Percentiles rank a stretch among this genome's conserved stretches.
Evolutionary conservation across 768 basidiomycete species (phyloP).

Genomic region (Termitomyces titanicus): DNA sequence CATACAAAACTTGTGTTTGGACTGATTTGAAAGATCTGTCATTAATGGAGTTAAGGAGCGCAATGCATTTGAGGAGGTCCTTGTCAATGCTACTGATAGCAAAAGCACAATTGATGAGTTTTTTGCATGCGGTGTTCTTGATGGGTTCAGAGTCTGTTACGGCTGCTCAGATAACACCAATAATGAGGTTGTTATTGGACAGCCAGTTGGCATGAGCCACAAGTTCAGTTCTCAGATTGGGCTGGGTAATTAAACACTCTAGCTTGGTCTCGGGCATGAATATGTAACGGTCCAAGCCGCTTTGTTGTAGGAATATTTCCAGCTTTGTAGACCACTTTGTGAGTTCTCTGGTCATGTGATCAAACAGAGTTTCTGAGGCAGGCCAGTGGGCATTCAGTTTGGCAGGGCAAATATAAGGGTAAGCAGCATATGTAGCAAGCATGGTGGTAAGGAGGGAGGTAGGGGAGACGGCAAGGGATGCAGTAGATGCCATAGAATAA

Average conservation of each 20-base stretch:
- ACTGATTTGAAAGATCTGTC: conserved; percentile 3
- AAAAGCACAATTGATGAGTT: conserved; percentile 3
- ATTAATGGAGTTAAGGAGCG: conserved; percentile 8
- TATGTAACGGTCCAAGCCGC: not conserved
- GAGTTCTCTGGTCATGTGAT: no score
- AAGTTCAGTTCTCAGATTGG: not conserved
- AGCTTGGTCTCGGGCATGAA: not conserved
- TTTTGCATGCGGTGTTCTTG: not conserved
- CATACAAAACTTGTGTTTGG: conserved; percentile 5
- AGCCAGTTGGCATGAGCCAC: not conserved
- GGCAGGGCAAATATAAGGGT: not conserved
- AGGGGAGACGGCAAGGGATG: not conserved
- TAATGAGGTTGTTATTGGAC: not conserved
- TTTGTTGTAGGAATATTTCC: not conserved
- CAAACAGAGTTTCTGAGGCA: not conserved
- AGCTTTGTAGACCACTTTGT: not conserved
- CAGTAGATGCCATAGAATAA: not conserved
- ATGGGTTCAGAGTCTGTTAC: not conserved
- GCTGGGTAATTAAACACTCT: not conserved
- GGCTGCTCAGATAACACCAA: not conserved
- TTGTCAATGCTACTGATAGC: conserved; percentile 7
- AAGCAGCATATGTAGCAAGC: not conserved
- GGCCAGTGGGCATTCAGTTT: not conserved
- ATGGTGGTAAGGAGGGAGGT: not conserved
- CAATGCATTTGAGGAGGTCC: conserved; percentile 13